Percentiles rank a stretch among this genome's conserved stretches.
phyloP scores from a whole-genome alignment of 345 rosid genomes.

The Aethionema arabicum region DNA sequence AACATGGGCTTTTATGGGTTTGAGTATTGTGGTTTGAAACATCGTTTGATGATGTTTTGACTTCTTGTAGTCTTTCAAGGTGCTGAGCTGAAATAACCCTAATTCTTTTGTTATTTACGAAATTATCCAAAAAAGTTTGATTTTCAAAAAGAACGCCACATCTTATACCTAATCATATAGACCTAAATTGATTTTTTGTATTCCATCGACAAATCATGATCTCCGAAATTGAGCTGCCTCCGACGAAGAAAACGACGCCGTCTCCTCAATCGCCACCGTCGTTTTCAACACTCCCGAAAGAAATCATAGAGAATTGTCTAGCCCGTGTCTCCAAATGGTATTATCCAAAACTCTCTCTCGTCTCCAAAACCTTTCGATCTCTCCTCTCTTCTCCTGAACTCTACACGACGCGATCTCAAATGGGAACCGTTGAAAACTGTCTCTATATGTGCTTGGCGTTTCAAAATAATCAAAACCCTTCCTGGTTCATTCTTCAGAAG shows the following conservation, averaged over 20 bases:
- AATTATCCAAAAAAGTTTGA: too few relatives aligned
- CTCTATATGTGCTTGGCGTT: constrained; percentile 57
- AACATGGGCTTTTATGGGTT: too few relatives aligned
- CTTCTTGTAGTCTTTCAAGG: too few relatives aligned
- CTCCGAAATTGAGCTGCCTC: too few relatives aligned
- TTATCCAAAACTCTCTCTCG: constrained; percentile 54
- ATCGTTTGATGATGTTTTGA: too few relatives aligned
- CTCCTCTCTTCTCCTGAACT: constrained; percentile 50
- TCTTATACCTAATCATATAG: too few relatives aligned
- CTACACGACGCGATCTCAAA: constrained; percentile 50
- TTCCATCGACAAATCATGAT: too few relatives aligned
- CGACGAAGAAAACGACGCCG: not conserved
- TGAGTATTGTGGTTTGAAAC: too few relatives aligned
- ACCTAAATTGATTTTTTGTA: too few relatives aligned
- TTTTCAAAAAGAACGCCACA: too few relatives aligned
- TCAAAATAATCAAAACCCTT: not conserved
- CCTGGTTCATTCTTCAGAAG: constrained; percentile 20
- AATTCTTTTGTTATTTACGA: too few relatives aligned
- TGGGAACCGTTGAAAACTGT: constrained; percentile 37
- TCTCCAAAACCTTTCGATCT: constrained; percentile 54
- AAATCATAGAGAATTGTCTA: constrained; percentile 48
- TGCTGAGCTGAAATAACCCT: too few relatives aligned
- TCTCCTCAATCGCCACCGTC: not conserved
- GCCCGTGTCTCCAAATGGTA: constrained; percentile 55
- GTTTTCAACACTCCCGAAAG: constrained; percentile 38